phyloP scores from a whole-genome alignment of 2,329 filamentous ascomycete species.

The Spiromastix sp. region DNA sequence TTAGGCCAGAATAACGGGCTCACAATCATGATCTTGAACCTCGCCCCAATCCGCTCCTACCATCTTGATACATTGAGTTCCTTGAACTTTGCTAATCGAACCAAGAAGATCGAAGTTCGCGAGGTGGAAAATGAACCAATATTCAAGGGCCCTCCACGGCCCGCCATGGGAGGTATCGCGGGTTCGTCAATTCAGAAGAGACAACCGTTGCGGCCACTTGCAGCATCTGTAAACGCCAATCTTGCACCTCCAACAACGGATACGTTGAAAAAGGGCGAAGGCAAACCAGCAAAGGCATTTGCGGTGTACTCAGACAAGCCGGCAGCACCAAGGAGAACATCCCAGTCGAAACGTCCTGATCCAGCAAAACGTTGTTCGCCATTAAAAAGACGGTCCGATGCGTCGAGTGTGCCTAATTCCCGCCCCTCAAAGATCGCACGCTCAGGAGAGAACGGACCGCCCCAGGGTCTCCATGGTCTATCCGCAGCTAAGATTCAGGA shows the following conservation, averaged over 20 bases:
- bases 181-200: slow-evolving; percentile 43
- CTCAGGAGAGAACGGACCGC: slow-evolving; percentile 13
- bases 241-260: slow-evolving; percentile 44
- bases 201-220: slow-evolving; percentile 69
- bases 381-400: slow-evolving; percentile 27
- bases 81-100: slow-evolving; percentile 86
- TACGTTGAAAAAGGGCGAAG: slow-evolving; percentile 43
- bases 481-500: slow-evolving; percentile 74
- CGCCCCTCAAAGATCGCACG: slow-evolving; percentile 43
- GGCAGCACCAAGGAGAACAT: slow-evolving; percentile 36
- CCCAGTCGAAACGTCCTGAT: slow-evolving; percentile 20
- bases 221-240: slow-evolving; percentile 64
- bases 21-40: slow-evolving; percentile 92
- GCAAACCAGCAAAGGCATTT: slow-evolving; percentile 74
- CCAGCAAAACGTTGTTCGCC: slow-evolving; percentile 35
- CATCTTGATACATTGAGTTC: slow-evolving; percentile 90
- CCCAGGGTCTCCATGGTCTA: slow-evolving; percentile 31
- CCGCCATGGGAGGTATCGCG: slow-evolving; percentile 32
- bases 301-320: slow-evolving; percentile 71
- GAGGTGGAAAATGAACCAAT: slow-evolving; percentile 94
- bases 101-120: slow-evolving; percentile 90
- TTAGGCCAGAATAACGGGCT: slow-evolving; percentile 91
- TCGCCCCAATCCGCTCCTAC: slow-evolving; percentile 83
- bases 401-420: slow-evolving; percentile 14
- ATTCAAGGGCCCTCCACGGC: slow-evolving; percentile 62